Percentiles rank a stretch among this genome's conserved stretches.
These are phyloP conservation scores for Orbilia quercus DNA, from an alignment of 2,329 filamentous ascomycete genomes.

Conservation along the genomic window DNA sequence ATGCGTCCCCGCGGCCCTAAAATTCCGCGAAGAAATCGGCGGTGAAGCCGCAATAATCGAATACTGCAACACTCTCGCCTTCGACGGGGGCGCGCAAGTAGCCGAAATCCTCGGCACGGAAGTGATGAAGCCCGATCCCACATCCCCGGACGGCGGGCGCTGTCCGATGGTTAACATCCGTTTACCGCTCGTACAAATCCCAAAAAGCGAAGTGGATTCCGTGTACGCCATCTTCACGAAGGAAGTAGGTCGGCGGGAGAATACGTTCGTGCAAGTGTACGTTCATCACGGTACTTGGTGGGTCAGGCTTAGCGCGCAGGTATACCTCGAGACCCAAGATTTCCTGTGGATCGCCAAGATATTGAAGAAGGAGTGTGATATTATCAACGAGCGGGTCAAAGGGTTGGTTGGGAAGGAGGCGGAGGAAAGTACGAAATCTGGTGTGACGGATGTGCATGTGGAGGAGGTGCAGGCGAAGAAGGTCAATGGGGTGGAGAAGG, in stretches of 20 bases:
- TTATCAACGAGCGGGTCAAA: slow-evolving; percentile 65
- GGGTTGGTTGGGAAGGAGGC: slow-evolving; percentile 66
- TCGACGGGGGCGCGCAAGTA: slow-evolving; percentile 71
- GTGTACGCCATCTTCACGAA: slow-evolving; percentile 61
- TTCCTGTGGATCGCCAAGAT: slow-evolving; percentile 76
- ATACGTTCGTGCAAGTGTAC: slow-evolving; percentile 66
- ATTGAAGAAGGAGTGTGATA: slow-evolving; percentile 65
- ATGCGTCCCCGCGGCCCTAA: slow-evolving; percentile 76
- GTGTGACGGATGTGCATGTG: slow-evolving; percentile 67
- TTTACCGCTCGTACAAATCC: slow-evolving; percentile 26
- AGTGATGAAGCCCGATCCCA: slow-evolving; percentile 66
- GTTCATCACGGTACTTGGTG: slow-evolving; percentile 73
- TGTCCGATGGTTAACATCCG: slow-evolving; percentile 50
- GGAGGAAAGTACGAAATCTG: background rate
- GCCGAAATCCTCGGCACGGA: slow-evolving; percentile 75
- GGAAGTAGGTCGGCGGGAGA: slow-evolving; percentile 67
- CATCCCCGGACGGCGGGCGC: slow-evolving; percentile 26
- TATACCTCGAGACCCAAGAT: slow-evolving; percentile 83
- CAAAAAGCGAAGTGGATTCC: slow-evolving; percentile 50
- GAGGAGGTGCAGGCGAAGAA: slow-evolving; percentile 61
- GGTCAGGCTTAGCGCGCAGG: slow-evolving; percentile 80
- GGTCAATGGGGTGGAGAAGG: slow-evolving; percentile 13
- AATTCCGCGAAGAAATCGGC: slow-evolving; percentile 75
- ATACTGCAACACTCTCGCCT: slow-evolving; percentile 74
- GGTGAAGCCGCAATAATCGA: slow-evolving; percentile 76